Base-by-base conservation (phyloP, 257 asterid genomes). In the Ehretia macrophylla region DNA sequence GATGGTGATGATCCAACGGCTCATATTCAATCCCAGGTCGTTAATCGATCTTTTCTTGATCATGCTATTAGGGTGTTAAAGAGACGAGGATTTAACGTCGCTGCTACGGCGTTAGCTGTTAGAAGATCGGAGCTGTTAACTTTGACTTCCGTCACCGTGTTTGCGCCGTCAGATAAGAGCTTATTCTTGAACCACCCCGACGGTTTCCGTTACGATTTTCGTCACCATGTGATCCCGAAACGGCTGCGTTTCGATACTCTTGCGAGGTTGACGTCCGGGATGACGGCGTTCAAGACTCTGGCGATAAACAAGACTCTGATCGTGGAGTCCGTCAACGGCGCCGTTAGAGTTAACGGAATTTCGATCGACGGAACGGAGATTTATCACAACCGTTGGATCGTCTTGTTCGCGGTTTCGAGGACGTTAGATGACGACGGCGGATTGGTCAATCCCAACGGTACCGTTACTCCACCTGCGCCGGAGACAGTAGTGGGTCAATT, bases 331-430 rank as follows among this genome's bases (percentile, higher is more conserved):
- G 60, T 62, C 0, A 73, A 64, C 53, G 76, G 79, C 63, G 70
- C 49, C 52, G 75, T 83, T 17, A 65, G 23, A 8, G 83, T 83
- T 13, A 70, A 77, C 68, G 94, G 87, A 50, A 69, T 83, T 22
- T 18, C 57, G 14, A 73, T 77, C 64, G 72, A 63, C 32, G 70
- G 56, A 63, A 59, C 60, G 56, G 93, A 85, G 79, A 79, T 83
- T 62, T 88, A 85, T 60, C 85, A 60, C 11, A 81, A 81, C 70
- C 70, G 77, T 61, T 85, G 96, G 95, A 68, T 88, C 11, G 85
- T 76, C 20, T 84, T 85, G 56, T 23, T 85, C 17, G 74, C 86
- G 18, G 23, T 88, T 45, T 27, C 56, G 60, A 45, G 51, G 60
- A 63, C 95, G 17, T 71, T 85, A n/a, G 90, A 86, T 37, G 80